A percentile compares a stretch with the other conserved stretches of the same genome.
Evolutionary conservation across 805 yeast genomes (phyloP).

Genomic region (Hanseniaspora hatyaiensis): DNA sequence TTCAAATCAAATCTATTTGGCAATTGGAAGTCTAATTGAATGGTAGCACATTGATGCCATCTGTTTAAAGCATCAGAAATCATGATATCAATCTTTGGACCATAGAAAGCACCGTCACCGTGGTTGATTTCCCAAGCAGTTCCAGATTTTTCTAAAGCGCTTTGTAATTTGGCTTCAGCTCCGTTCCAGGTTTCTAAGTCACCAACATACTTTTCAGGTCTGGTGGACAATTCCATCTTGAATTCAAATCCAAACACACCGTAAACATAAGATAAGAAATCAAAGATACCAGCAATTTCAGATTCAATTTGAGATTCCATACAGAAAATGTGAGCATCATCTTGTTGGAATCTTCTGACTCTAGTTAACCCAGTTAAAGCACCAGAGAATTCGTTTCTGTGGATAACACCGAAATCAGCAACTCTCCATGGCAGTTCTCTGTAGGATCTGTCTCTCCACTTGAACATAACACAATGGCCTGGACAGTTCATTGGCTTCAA

Average conservation of each 20-base stretch:
- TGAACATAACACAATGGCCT: slow-evolving; percentile 87
- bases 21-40: slow-evolving; percentile 96
- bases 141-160: slow-evolving; percentile 73
- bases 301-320: slow-evolving; percentile 76
- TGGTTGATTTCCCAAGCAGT: slow-evolving; percentile 89
- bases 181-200: slow-evolving; percentile 86
- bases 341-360: slow-evolving; percentile 98
- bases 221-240: slow-evolving; percentile 91
- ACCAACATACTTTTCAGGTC: slow-evolving; percentile 95
- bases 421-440: slow-evolving; percentile 97
- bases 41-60: slow-evolving; percentile 99
- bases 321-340: slow-evolving; percentile 97
- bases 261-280: slow-evolving; percentile 72
- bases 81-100: slow-evolving; percentile 93
- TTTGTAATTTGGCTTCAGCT: slow-evolving; percentile 77
- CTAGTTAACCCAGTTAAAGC: slow-evolving; percentile 91
- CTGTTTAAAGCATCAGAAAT: slow-evolving; percentile 87
- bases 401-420: slow-evolving; percentile 95
- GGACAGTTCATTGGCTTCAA: slow-evolving; percentile 92
- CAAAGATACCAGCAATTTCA: slow-evolving; percentile 75
- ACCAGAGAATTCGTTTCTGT: slow-evolving; percentile 93
- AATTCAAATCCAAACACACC: slow-evolving; percentile 90
- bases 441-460: slow-evolving; percentile 85
- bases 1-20: slow-evolving; percentile 88
- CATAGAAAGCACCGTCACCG: slow-evolving; percentile 95